Percentiles rank a stretch among this genome's conserved stretches.
Evolutionary conservation across 495 filamentous ascomycete species (phyloP).

Genomic region (Amorphotheca resinae): DNA sequence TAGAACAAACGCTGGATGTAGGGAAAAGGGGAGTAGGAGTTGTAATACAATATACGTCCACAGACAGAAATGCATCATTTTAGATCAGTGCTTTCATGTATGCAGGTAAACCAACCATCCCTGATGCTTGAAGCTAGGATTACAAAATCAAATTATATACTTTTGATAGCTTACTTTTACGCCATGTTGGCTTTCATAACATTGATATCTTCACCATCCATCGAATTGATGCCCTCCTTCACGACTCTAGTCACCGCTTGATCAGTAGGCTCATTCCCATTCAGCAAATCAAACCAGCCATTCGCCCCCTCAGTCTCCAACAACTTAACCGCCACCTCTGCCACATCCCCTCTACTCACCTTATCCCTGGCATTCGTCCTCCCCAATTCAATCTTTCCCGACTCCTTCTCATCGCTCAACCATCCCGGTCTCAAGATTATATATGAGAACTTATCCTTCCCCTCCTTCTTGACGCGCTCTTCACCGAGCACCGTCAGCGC

Average conservation of each 20-base stretch:
- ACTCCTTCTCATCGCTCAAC: slow-evolving; percentile 46
- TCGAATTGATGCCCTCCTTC: slow-evolving; percentile 47
- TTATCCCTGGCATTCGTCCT: slow-evolving; percentile 32
- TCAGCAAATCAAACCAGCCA: slow-evolving; percentile 34
- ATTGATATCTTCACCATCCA: slow-evolving; percentile 53
- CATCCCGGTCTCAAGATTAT: slow-evolving; percentile 58
- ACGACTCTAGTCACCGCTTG: slow-evolving; percentile 54
- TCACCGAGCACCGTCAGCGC: slow-evolving; percentile 36
- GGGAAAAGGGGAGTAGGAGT: too few relatives aligned
- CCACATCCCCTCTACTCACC: slow-evolving; percentile 57
- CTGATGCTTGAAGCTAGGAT: too few relatives aligned
- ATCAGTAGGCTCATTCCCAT: slow-evolving; percentile 42
- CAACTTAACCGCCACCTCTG: slow-evolving; percentile 51
- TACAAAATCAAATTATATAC: too few relatives aligned
- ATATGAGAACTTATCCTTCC: slow-evolving; percentile 37
- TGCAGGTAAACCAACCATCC: too few relatives aligned
- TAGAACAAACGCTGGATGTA: too few relatives aligned
- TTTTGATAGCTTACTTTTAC: neutral
- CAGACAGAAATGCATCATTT: too few relatives aligned
- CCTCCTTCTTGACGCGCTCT: slow-evolving; percentile 31
- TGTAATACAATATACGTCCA: too few relatives aligned
- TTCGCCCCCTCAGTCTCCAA: slow-evolving; percentile 40
- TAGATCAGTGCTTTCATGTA: too few relatives aligned
- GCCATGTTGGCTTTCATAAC: slow-evolving; percentile 10
- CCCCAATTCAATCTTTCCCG: slow-evolving; percentile 51